Conservation (phyloP, 192 early-diverging fungal genomes). For the Fimicolochytrium jonesii region DNA sequence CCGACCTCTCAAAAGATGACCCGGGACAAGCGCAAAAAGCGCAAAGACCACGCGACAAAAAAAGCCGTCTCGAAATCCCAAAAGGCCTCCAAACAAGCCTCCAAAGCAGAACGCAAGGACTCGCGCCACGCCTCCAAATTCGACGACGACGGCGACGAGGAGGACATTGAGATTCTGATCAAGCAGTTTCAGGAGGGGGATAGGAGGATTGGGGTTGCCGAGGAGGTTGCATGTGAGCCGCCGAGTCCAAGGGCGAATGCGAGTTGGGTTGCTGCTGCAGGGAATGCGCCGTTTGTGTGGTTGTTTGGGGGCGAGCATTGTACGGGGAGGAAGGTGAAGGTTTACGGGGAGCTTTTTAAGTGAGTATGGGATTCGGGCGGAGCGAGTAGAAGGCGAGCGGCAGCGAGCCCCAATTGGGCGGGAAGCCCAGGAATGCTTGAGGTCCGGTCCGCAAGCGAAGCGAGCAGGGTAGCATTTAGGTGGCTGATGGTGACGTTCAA, state of each 20-base stretch:
- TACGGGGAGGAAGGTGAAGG: constrained; percentile 52
- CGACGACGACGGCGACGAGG: constrained; percentile 51
- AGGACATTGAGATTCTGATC: constrained; percentile 66
- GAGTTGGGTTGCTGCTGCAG: constrained; percentile 55
- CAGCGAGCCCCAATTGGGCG: no score
- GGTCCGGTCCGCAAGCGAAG: no score
- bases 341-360: constrained; percentile 68
- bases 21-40: constrained; percentile 27
- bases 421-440: no score
- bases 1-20: constrained; percentile 6
- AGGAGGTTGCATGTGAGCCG: constrained; percentile 37
- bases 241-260: constrained; percentile 57
- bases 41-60: constrained; percentile 22
- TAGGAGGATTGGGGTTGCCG: constrained; percentile 41
- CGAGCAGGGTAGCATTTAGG: no score
- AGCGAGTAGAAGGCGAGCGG: no score
- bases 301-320: constrained; percentile 69
- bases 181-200: constrained; percentile 54
- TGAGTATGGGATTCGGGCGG: background rate
- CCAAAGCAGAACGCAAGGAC: constrained; percentile 36
- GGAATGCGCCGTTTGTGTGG: constrained; percentile 52
- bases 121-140: constrained; percentile 44
- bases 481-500: no score
- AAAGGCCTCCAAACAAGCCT: constrained; percentile 23
- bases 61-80: constrained; percentile 17